A percentile compares a stretch with the other conserved stretches of the same genome.
Evolutionary conservation across 148 eudicot species (phyloP).

Genomic region (Amaranthus hypochondriacus): DNA sequence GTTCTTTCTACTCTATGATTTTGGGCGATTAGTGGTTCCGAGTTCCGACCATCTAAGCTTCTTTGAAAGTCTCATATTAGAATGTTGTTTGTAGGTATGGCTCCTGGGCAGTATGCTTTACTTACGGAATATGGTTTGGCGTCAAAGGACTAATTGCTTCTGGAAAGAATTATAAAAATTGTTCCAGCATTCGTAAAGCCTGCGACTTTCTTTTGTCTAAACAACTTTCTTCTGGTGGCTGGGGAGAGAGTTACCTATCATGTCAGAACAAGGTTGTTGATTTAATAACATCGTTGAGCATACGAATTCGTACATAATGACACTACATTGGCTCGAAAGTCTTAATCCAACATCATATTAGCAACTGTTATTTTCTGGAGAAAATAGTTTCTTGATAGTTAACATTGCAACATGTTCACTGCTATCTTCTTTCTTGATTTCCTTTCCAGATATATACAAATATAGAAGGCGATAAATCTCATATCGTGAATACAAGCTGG

Average conservation of each 20-base stretch:
- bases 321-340: too few species aligned
- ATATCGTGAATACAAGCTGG: constrained; percentile 66
- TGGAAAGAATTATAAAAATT: constrained; percentile 51
- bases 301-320: not conserved
- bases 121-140: constrained; percentile 92
- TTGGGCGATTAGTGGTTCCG: not conserved
- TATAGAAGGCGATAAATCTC: constrained; percentile 47
- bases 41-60: not conserved
- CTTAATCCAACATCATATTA: too few species aligned
- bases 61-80: not conserved
- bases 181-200: constrained; percentile 67
- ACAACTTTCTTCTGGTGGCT: constrained; percentile 79
- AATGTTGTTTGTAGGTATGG: constrained; percentile 59
- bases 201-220: constrained; percentile 79
- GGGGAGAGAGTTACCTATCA: constrained; percentile 97
- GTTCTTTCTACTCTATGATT: not conserved
- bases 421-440: not conserved
- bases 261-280: constrained; percentile 70
- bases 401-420: constrained; percentile 7
- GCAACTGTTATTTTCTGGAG: too few species aligned
- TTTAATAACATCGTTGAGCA: not conserved
- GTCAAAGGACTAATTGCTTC: constrained; percentile 68
- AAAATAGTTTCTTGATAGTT: not conserved
- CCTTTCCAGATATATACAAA: constrained; percentile 49
- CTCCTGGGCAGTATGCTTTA: constrained; percentile 93